A percentile compares a stretch with the other conserved stretches of the same genome.
Evolutionary conservation across 1,284 basidiomycete species (phyloP).

Genomic region (Quambalaria eucalypti): DNA sequence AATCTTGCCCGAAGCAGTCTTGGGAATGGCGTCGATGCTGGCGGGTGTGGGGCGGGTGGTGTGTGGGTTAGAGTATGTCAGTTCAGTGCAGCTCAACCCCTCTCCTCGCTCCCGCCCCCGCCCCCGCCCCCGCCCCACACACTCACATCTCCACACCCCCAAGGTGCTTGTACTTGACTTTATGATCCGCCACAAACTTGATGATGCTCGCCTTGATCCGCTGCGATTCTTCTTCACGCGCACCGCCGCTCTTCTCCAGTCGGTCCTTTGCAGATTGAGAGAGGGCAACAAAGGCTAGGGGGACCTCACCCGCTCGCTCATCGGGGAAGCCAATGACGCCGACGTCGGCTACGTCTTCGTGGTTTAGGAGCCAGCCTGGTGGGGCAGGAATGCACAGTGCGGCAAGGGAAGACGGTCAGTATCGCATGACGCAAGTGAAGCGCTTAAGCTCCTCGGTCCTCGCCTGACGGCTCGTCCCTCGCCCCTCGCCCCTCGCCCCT

Average conservation of each 20-base stretch:
- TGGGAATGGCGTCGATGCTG: slow-evolving; percentile 26
- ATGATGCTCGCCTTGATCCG: slow-evolving; percentile 15
- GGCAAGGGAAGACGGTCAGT: neutral
- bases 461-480: too few species aligned
- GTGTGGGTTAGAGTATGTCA: neutral
- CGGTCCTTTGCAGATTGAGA: slow-evolving; percentile 50
- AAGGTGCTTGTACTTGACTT: slow-evolving; percentile 63
- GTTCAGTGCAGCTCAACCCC: neutral
- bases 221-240: slow-evolving; percentile 12
- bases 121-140: too few species aligned
- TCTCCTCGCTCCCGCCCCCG: neutral
- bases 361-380: slow-evolving; percentile 65
- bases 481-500: too few species aligned
- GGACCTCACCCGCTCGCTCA: slow-evolving; percentile 68
- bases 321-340: slow-evolving; percentile 69
- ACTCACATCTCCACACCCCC: slow-evolving; percentile 51
- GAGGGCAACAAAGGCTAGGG: slow-evolving; percentile 63
- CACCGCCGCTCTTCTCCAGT: slow-evolving; percentile 50
- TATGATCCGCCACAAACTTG: slow-evolving; percentile 62
- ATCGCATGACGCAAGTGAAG: neutral
- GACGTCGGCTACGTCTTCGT: slow-evolving; percentile 60
- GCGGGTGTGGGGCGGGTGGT: neutral
- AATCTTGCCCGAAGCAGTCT: slow-evolving; percentile 25
- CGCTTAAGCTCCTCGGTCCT: too few species aligned
- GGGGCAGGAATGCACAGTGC: neutral